Percentiles rank a stretch among this genome's conserved stretches.
phyloP scores from a whole-genome alignment of 2,329 filamentous ascomycete genomes.

The Macroventuria anomochaeta region DNA sequence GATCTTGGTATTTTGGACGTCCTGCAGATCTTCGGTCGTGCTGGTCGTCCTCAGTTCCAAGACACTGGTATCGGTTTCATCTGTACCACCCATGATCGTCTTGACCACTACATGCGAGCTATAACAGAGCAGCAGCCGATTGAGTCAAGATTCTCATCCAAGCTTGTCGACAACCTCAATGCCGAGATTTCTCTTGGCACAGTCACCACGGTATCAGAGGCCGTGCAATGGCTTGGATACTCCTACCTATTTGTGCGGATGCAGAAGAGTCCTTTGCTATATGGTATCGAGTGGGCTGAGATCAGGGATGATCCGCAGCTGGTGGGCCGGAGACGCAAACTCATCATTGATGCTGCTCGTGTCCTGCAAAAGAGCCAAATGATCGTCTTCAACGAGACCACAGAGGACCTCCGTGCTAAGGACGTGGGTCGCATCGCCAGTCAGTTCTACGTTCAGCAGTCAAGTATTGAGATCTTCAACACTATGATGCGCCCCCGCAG shows the following conservation, averaged over 20 bases:
- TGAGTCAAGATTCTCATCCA: slow-evolving; percentile 93
- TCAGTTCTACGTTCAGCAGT: slow-evolving; percentile 94
- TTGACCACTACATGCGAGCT: slow-evolving; percentile 87
- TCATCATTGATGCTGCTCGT: slow-evolving; percentile 87
- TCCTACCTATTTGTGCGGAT: slow-evolving; percentile 98
- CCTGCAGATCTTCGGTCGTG: slow-evolving; percentile 96
- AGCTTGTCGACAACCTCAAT: slow-evolving; percentile 95
- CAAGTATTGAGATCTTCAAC: slow-evolving; percentile 95
- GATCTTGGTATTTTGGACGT: slow-evolving; percentile 97
- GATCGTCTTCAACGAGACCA: slow-evolving; percentile 97
- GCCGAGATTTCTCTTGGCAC: slow-evolving; percentile 93
- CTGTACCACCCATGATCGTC: slow-evolving; percentile 92
- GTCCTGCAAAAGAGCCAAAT: slow-evolving; percentile 93
- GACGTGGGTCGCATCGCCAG: slow-evolving; percentile 96
- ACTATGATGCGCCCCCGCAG: slow-evolving; percentile 86
- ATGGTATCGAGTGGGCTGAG: slow-evolving; percentile 95
- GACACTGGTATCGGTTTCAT: slow-evolving; percentile 98
- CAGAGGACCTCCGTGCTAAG: slow-evolving; percentile 90
- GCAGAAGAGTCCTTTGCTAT: slow-evolving; percentile 87
- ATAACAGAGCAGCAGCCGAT: slow-evolving; percentile 97
- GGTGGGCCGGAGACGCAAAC: slow-evolving; percentile 81
- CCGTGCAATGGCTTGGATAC: slow-evolving; percentile 96
- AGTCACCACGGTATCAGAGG: slow-evolving; percentile 91
- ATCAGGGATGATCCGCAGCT: slow-evolving; percentile 86
- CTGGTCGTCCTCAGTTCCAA: slow-evolving; percentile 95